phyloP scores from a whole-genome alignment of 1,284 basidiomycete genomes.

The Peniophora sp. region DNA sequence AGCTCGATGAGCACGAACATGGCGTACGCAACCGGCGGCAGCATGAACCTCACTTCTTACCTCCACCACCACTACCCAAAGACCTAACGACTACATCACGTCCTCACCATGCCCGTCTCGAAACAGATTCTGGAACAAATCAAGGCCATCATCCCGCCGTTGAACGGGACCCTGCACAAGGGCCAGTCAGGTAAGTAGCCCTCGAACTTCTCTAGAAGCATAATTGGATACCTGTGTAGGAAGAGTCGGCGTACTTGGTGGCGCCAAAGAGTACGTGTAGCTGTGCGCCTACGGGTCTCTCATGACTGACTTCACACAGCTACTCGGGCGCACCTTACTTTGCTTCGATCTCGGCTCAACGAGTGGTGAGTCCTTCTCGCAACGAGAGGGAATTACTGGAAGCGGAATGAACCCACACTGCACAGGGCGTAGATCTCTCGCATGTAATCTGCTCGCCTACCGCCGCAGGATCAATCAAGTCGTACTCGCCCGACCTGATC shows the following conservation, averaged over 20 bases:
- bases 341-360: slow-evolving; percentile 79
- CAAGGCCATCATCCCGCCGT: slow-evolving; percentile 76
- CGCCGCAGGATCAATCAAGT: slow-evolving; percentile 88
- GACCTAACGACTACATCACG: not conserved
- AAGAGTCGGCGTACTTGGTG: slow-evolving; percentile 89
- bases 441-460: slow-evolving; percentile 95
- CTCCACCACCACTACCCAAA: no score
- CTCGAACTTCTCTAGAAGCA: slow-evolving; percentile 1
- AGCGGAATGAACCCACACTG: no score
- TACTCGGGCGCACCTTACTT: slow-evolving; percentile 98
- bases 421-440: slow-evolving; percentile 85
- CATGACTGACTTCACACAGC: slow-evolving; percentile 24
- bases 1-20: no score
- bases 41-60: no score
- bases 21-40: no score
- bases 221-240: slow-evolving; percentile 30
- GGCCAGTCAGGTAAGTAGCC: slow-evolving; percentile 75
- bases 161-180: slow-evolving; percentile 84
- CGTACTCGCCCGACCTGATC: slow-evolving; percentile 92
- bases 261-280: slow-evolving; percentile 74
- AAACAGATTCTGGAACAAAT: slow-evolving; percentile 58
- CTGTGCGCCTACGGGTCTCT: not conserved
- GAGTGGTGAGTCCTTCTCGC: slow-evolving; percentile 46
- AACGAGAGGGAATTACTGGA: no score
- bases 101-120: slow-evolving; percentile 45